These are phyloP conservation scores for Elsinoe fawcettii DNA, from an alignment of 2,329 filamentous ascomycete species.

Conservation along the genomic window DNA sequence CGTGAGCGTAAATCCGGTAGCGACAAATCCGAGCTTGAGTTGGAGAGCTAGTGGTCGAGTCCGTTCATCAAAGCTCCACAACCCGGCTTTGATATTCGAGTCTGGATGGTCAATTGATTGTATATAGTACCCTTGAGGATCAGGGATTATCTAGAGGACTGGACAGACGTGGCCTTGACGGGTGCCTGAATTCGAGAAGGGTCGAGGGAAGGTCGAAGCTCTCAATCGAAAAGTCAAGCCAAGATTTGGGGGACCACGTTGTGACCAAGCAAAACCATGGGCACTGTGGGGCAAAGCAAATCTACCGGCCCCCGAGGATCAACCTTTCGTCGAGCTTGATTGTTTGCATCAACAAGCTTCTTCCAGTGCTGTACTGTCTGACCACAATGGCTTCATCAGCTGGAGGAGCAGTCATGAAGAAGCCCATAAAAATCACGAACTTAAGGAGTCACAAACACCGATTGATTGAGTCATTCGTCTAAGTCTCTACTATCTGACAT, in stretches of 20 bases:
- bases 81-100: background rate
- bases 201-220: constrained; percentile 13
- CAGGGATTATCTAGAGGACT: background rate
- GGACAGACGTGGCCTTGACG: constrained; percentile 4
- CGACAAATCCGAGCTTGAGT: constrained; percentile 11
- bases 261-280: background rate
- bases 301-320: background rate
- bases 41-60: constrained; percentile 9
- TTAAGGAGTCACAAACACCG: too few species aligned
- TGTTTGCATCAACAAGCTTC: background rate
- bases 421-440: too few species aligned
- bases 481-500: too few species aligned
- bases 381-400: too few species aligned
- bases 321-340: background rate
- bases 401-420: too few species aligned
- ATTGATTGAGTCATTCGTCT: too few species aligned
- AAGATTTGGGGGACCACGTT: background rate
- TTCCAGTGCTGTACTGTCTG: too few species aligned
- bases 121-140: background rate
- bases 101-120: constrained; percentile 3
- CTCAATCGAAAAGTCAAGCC: constrained; percentile 5
- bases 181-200: constrained; percentile 7
- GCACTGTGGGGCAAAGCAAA: background rate
- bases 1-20: constrained; percentile 14
- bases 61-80: constrained; percentile 4